A percentile compares a stretch with the other conserved stretches of the same genome.
Conservation (phyloP, 2,329 filamentous ascomycete species). For the Aspergillus pseudonomiae region DNA sequence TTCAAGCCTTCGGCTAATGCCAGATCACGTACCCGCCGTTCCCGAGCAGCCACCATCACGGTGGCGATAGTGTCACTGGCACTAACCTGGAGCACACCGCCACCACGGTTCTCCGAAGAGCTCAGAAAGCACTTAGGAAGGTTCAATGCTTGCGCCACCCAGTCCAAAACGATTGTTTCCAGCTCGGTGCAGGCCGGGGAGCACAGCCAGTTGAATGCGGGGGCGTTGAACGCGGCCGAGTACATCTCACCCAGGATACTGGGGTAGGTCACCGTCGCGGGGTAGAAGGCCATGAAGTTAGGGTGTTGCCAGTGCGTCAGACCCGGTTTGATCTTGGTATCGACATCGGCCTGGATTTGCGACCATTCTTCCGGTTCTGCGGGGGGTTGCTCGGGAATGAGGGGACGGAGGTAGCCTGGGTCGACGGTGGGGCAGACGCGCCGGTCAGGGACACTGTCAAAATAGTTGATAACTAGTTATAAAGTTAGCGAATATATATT, state of each 20-base stretch:
- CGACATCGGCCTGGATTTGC: constrained; percentile 80
- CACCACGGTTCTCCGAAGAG: constrained; percentile 66
- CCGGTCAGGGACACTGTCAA: constrained; percentile 70
- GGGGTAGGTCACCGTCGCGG: constrained; percentile 78
- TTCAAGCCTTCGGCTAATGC: constrained; percentile 54
- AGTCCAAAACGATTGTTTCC: constrained; percentile 90
- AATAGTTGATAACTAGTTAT: constrained; percentile 76
- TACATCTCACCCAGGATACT: constrained; percentile 91
- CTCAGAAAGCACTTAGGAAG: constrained; percentile 76
- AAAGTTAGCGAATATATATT: constrained; percentile 5
- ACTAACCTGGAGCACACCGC: constrained; percentile 92
- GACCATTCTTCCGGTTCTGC: constrained; percentile 71
- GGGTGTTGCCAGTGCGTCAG: constrained; percentile 94
- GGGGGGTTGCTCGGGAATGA: constrained; percentile 72
- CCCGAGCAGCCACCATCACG: constrained; percentile 82
- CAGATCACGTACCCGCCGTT: constrained; percentile 70
- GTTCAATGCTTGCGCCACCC: constrained; percentile 76
- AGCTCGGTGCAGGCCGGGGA: constrained; percentile 89
- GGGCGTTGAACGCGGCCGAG: constrained; percentile 81
- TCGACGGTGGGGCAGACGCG: constrained; percentile 76
- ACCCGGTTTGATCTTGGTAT: constrained; percentile 84
- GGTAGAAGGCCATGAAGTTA: constrained; percentile 96
- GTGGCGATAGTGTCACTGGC: constrained; percentile 87
- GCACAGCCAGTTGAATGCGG: constrained; percentile 97
- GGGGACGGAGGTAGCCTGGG: constrained; percentile 81